Evolutionary conservation across 192 early-diverging fungal species (phyloP), one percentile per base, ranked within the genome.

Genomic region (Dispira simplex): DNA sequence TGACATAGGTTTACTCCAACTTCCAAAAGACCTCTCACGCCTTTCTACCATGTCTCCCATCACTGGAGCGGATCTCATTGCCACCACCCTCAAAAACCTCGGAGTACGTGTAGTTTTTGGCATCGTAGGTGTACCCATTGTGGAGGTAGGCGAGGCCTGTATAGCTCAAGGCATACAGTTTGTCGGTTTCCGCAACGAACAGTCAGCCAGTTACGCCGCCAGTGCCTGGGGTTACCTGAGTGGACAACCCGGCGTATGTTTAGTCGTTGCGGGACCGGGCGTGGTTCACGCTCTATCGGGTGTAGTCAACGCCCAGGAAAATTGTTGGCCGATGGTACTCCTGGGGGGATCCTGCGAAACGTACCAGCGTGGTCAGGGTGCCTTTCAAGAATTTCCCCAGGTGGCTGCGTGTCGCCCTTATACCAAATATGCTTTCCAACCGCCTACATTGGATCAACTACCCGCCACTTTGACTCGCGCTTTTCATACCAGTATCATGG

Each of bases 61-160:
- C 20, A 56, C 54, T 1, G 85, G 85, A 44, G 83, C 84, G 16
- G 73, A 80, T 55, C 45, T 83, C 1, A 71, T 83, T n/a, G 85
- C 85, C 11, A 45, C 25, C 9, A 65, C 80, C 11, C 76, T 88
- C 18, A 79, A 80, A 64, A 65, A 69, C 11, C 85, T 81, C 51
- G 80, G 79, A 46, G 81, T 88, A 23, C 57, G 65, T 18, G 78
- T 84, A 3, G 73, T 85, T 4, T 89, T 89, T 76, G 86, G 86
- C 18, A 86, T 89, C 63, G 86, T 89, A 32, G 86, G 86, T 4
- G 85, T 87, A 63, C 86, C 86, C 26, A 84, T 89, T 11, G 78
- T 87, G 23, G 86, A 89, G 46, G 75, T 87, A 1, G 85, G 83
- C 46, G 86, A 88, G n/a, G 85, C 86, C 26, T 81, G 82, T 53